Base-by-base conservation (phyloP, 495 filamentous ascomycete species). In the Durotheca rogersii region DNA sequence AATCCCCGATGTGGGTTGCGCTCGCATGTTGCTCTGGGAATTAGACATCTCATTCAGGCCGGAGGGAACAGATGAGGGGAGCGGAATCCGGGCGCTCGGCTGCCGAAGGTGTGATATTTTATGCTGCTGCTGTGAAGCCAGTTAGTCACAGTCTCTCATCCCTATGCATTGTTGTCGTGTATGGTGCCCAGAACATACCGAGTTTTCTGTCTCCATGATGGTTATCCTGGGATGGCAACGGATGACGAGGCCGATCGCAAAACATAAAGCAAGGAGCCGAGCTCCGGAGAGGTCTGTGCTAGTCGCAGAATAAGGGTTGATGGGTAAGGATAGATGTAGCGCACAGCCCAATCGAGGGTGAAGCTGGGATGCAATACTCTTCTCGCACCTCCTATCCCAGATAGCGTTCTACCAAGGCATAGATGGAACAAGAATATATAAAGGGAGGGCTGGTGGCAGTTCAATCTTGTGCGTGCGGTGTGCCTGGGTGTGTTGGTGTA, bases 21-120 rank as follows among this genome's bases (percentile, higher is more conserved):
- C 77, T 51, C 87, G 83, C 48, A 81, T 72, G 70, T 93, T 93
- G 52, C 72, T 81, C 44, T 82, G 75, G 3, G 87, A 87, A 3
- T 81, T 75, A 45, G 80, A 67, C 37, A 72, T 69, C 53, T 76
- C 71, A 37, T 69, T 58, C 15, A 75, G 62, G 10, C 57, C 64
- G 34, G 25, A 21, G 18, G 34, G 16, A 25, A 41, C 25, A 7
- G 57, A 54, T 0, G 60, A 25, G 16, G 56, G 50, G 18, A 53
- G 51, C 10, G 37, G 37, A 29, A 58, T 47, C n/a, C 34, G 36
- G 4, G 48, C 53, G 4, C 7, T 39, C 0, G 60, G 53, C 21
- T 23, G 36, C 21, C 39, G 51, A 27, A 64, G 30, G 14, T 54
- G 55, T 12, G 45, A 51, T 4, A 41, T 41, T 25, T 25, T 60